Conservation (phyloP, 2,329 filamentous ascomycete genomes). For the Arthrobotrys sinensis region DNA sequence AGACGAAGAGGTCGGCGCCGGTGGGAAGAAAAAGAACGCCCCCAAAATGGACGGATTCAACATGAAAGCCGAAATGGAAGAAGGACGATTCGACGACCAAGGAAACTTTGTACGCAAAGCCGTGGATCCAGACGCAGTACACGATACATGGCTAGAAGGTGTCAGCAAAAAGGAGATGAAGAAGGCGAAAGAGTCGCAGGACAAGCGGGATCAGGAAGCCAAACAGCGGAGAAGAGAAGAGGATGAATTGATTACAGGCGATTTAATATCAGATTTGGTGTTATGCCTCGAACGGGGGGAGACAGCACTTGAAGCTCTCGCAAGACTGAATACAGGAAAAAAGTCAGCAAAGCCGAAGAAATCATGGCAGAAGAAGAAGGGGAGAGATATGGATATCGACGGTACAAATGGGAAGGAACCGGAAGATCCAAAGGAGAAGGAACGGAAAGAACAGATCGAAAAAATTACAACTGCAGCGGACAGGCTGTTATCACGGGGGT, state of each 20-base stretch:
- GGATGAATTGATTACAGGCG: slow-evolving; percentile 80
- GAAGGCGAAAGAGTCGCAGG: slow-evolving; percentile 86
- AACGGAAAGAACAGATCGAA: slow-evolving; percentile 81
- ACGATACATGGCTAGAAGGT: slow-evolving; percentile 93
- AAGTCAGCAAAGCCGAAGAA: slow-evolving; percentile 72
- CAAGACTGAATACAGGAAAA: slow-evolving; percentile 80
- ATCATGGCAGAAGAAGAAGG: slow-evolving; percentile 76
- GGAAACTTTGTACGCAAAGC: slow-evolving; percentile 95
- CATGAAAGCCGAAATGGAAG: slow-evolving; percentile 88
- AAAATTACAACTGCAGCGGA: slow-evolving; percentile 91
- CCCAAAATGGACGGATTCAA: slow-evolving; percentile 98
- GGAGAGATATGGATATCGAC: slow-evolving; percentile 80
- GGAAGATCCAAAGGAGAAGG: slow-evolving; percentile 78
- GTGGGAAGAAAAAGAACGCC: slow-evolving; percentile 91
- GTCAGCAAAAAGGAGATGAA: slow-evolving; percentile 94
- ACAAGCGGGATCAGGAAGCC: slow-evolving; percentile 84
- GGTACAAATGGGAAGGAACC: slow-evolving; percentile 68
- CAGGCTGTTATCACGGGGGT: slow-evolving; percentile 84
- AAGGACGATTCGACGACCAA: slow-evolving; percentile 89
- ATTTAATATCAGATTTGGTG: slow-evolving; percentile 82
- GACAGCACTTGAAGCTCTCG: slow-evolving; percentile 88
- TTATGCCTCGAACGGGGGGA: slow-evolving; percentile 82
- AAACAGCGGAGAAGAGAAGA: slow-evolving; percentile 80
- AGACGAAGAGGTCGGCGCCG: slow-evolving; percentile 90
- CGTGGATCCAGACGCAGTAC: slow-evolving; percentile 86